Evolutionary conservation across 1,139 yeast species (phyloP).

Genomic region (Geotrichum bryndzae): DNA sequence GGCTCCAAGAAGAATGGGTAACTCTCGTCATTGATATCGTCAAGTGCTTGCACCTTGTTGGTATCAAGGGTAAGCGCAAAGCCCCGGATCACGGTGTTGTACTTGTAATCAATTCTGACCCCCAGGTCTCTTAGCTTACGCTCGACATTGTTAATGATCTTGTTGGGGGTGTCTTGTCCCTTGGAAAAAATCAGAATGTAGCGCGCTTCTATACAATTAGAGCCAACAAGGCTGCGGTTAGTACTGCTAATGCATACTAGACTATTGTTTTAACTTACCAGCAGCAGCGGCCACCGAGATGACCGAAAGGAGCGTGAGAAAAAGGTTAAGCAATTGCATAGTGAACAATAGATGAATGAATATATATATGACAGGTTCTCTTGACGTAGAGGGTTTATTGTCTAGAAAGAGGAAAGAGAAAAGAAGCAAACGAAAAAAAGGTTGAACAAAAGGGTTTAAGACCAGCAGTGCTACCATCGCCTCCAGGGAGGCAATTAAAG

Average conservation of each 20-base stretch:
- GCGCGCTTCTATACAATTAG: neutral
- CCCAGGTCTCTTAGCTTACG: conserved; percentile 34
- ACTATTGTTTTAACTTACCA: conserved; percentile 4
- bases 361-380: neutral
- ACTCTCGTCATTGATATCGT: conserved; percentile 24
- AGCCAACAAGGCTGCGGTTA: too few relatives aligned
- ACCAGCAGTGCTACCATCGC: too few relatives aligned
- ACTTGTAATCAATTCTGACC: conserved; percentile 39
- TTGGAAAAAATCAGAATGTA: conserved; percentile 35
- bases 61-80: conserved; percentile 15
- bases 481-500: too few relatives aligned
- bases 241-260: too few relatives aligned
- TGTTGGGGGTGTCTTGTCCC: conserved; percentile 35
- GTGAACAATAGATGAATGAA: neutral
- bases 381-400: too few relatives aligned
- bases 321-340: conserved; percentile 36
- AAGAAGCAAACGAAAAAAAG: neutral
- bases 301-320: conserved; percentile 42
- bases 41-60: conserved; percentile 26
- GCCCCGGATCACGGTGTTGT: conserved; percentile 32
- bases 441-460: neutral
- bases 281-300: conserved; percentile 15
- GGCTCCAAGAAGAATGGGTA: conserved; percentile 40
- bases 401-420: too few relatives aligned
- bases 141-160: conserved; percentile 29